These are phyloP conservation scores for Crithidia mellificae DNA, from an alignment of 208 protist species.

Conservation along the genomic window DNA sequence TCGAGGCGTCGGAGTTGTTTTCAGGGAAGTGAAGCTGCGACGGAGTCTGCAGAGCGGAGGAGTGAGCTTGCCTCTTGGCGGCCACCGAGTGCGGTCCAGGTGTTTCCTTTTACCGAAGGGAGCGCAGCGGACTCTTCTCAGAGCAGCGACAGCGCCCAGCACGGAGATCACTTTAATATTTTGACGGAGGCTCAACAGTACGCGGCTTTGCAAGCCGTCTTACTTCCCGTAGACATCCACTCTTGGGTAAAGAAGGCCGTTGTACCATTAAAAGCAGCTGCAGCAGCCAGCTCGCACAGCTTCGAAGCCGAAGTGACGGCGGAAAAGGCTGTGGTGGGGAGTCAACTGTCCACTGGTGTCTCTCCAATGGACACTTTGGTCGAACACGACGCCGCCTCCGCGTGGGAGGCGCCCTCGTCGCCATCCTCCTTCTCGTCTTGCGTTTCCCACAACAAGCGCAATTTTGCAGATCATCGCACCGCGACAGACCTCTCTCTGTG, in stretches of 20 bases:
- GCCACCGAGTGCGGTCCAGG: slow-evolving; percentile 3
- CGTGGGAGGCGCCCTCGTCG: neutral
- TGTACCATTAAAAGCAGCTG: no score
- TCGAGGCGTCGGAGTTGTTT: no score
- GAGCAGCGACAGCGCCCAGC: neutral
- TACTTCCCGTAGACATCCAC: no score
- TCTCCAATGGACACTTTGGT: neutral
- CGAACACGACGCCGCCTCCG: neutral
- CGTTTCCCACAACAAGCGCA: neutral
- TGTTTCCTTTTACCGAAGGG: neutral
- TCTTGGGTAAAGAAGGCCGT: no score
- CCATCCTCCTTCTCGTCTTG: neutral
- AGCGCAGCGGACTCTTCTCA: neutral
- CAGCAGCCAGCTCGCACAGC: no score
- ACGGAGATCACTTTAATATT: no score
- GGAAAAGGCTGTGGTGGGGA: neutral
- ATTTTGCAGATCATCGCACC: neutral
- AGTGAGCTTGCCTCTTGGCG: no score
- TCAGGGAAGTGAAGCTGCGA: no score
- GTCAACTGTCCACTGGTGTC: neutral
- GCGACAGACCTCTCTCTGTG: neutral
- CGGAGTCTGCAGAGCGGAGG: no score
- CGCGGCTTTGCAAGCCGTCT: no score
- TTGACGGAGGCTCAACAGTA: no score
- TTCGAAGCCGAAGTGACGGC: no score